Evolutionary conservation across 495 filamentous ascomycete species (phyloP).

Genomic region (Podospora anserina): DNA sequence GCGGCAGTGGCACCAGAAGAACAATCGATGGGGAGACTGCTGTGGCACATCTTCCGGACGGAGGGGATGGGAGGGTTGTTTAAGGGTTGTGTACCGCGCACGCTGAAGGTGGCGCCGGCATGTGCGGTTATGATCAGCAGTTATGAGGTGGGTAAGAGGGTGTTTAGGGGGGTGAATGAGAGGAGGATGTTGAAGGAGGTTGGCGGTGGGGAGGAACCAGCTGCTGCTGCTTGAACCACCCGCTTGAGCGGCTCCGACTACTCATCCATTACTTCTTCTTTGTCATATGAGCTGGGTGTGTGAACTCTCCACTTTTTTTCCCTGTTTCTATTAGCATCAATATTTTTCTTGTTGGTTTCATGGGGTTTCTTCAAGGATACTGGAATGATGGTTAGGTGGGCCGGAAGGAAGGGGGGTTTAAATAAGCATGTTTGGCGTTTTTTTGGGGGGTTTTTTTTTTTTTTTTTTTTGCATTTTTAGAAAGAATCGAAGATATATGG

Average conservation of each 20-base stretch:
- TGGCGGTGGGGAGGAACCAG: neutral
- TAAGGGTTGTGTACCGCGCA: conserved; percentile 85
- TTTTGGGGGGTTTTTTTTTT: neutral
- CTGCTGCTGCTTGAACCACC: neutral
- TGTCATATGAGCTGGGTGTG: no score
- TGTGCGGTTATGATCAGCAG: conserved; percentile 99
- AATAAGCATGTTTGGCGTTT: neutral
- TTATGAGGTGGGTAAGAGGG: conserved; percentile 92
- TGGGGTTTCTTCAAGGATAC: neutral
- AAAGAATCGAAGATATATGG: no score
- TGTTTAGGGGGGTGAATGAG: conserved; percentile 77
- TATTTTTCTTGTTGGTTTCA: neutral
- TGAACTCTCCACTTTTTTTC: neutral
- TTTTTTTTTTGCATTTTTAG: no score
- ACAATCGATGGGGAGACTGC: conserved; percentile 67
- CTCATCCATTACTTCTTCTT: no score
- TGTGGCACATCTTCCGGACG: conserved; percentile 81
- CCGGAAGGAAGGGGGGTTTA: neutral
- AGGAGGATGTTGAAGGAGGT: conserved; percentile 10
- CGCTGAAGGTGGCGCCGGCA: conserved; percentile 90
- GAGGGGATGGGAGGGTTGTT: conserved; percentile 81
- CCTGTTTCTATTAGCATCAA: neutral
- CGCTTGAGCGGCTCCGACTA: no score
- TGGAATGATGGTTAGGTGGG: neutral
- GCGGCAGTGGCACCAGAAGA: conserved; percentile 60